These are phyloP conservation scores for Terana coerulea DNA, from an alignment of 768 basidiomycete genomes.

Conservation along the genomic window DNA sequence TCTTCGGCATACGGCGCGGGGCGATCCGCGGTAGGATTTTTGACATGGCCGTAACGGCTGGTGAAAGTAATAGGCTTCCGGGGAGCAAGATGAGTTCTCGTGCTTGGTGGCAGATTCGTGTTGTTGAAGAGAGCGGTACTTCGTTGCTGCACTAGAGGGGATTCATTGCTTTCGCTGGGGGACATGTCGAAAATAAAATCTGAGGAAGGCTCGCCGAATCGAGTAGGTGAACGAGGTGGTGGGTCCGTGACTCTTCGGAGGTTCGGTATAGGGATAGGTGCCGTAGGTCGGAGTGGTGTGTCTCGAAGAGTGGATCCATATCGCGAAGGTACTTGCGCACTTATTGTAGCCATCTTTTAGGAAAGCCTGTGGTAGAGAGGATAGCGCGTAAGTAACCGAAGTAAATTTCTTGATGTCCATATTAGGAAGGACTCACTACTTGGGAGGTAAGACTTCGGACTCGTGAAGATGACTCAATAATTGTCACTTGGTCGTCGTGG, in stretches of 20 bases:
- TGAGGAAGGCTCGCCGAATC: conserved; percentile 29
- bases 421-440: conserved; percentile 4
- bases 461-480: not conserved
- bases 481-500: too few relatives aligned
- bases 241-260: conserved; percentile 12
- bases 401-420: not conserved
- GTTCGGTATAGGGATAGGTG: conserved; percentile 19
- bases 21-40: conserved; percentile 2
- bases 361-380: not conserved
- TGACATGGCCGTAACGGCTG: conserved; percentile 1
- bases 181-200: conserved; percentile 57
- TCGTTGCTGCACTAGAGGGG: conserved; percentile 11
- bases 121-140: conserved; percentile 18
- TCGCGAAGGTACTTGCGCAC: conserved; percentile 3
- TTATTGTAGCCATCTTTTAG: conserved; percentile 3
- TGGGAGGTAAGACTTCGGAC: not conserved
- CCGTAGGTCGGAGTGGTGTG: conserved; percentile 6
- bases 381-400: not conserved
- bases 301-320: conserved; percentile 7
- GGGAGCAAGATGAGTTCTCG: conserved; percentile 16
- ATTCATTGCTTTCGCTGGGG: conserved; percentile 25
- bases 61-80: conserved; percentile 12
- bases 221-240: conserved; percentile 24
- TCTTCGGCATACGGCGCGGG: conserved; percentile 15
- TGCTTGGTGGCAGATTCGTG: too few relatives aligned